A percentile compares a stretch with the other conserved stretches of the same genome.
Conservation (phyloP, 1,284 basidiomycete species). For the Tylopilus sp. region DNA sequence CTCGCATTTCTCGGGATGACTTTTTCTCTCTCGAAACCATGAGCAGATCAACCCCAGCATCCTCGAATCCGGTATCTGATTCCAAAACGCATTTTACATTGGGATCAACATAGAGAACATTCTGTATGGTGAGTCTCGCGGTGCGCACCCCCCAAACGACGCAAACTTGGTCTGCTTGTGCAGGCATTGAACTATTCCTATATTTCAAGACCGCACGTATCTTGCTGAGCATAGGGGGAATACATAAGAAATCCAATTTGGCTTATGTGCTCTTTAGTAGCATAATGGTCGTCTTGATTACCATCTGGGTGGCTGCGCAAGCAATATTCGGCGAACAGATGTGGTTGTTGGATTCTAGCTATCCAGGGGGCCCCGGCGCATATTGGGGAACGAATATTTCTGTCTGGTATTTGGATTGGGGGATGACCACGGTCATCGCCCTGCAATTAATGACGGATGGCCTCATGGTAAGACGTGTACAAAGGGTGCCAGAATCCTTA, state of each 20-base stretch:
- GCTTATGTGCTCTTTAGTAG: conserved; percentile 26
- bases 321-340: conserved; percentile 20
- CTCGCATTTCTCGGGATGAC: too few relatives aligned
- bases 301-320: conserved; percentile 19
- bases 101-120: conserved; percentile 22
- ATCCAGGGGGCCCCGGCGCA: conserved; percentile 15
- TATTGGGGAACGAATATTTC: conserved; percentile 16
- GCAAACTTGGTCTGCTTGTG: neutral
- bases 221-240: conserved; percentile 6
- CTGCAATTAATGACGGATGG: conserved; percentile 30
- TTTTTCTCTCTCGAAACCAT: neutral
- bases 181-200: conserved; percentile 23
- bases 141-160: too few relatives aligned
- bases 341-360: conserved; percentile 15
- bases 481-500: neutral
- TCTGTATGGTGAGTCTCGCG: conserved; percentile 24
- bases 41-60: neutral
- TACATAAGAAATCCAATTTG: conserved; percentile 4
- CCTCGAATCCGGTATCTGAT: too few relatives aligned
- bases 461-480: conserved; percentile 20
- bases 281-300: conserved; percentile 17
- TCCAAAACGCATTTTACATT: conserved; percentile 22
- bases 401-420: conserved; percentile 25
- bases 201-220: conserved; percentile 23
- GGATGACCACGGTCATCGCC: neutral